Base-by-base conservation (phyloP, 805 yeast genomes). In the Wickerhamiella azyma region DNA sequence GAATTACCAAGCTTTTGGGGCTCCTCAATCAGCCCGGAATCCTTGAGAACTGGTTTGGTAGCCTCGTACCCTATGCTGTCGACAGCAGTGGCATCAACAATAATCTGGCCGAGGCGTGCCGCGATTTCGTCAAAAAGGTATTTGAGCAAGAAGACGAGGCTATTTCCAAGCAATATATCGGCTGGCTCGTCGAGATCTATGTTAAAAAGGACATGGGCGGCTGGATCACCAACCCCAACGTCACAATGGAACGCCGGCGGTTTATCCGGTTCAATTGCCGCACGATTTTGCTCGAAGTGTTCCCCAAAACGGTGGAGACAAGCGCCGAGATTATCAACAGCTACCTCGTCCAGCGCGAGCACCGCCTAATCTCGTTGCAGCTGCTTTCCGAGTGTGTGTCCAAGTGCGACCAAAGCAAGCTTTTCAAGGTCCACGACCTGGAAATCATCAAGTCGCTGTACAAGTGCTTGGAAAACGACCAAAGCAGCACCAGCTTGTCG, bases 1-100 rank as follows among this genome's bases (percentile, higher is more conserved):
- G 57, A 8, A 51, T 67, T 17, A 49, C 43, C n/a, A 54, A 57
- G 11, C 53, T 66, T 13, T 55, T 48, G 3, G 62, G 66, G 1
- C 53, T 61, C 28, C 47, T 66, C 9, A 53, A 56, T 24, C 52
- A 55, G 35, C 41, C 45, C 11, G 55, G 61, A 8, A 55, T 59
- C 33, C 50, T 72, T 9, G 51, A 56, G 18, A 57, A 64, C 35
- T 79, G 84, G 83, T 64, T 74, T 41, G 60, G 64, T 26, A 64
- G 70, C 30, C 70, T 75, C 48, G 54, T 69, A 10, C 62, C 63
- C 10, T 72, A 75, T 0, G 77, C 81, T 0, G 62, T 77, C 3
- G 79, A 78, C 53, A 74, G 81, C 30, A 77, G 80, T 0, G 79
- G 82, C 2, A 64, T 61, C 44, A 68, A 66, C 46, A 53, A 66